Evolutionary conservation across 805 yeast genomes (phyloP), one percentile per base, ranked within the genome.

Genomic region (Schwanniomyces pseudopolymorphus): DNA sequence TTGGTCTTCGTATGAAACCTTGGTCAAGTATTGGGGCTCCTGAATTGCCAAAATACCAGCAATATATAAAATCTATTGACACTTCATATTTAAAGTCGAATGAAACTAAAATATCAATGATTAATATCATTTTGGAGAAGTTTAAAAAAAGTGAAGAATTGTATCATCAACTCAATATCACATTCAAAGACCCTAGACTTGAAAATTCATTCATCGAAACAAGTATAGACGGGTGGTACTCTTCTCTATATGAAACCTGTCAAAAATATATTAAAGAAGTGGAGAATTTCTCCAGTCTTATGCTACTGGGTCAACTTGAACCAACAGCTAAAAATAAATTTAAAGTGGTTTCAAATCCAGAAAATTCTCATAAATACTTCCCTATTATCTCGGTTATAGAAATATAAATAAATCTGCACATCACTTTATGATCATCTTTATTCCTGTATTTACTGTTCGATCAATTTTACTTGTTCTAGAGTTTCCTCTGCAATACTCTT

Each of bases 11-110:
- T 53, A 76, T 89, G 78, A 89, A 89, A 61, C 83, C 94, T 3
- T 88, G 86, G 69, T 79, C 85, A 19, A 78, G 89, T 0, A 85
- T 90, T 17, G 96, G 95, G 0, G 81, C 82, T 9, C 97, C 97
- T 1, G 76, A 74, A 24, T 56, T 80, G 36, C 90, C 92, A 2
- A 59, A 71, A 0, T 83, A 66, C 53, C 64, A 57, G 11, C 75
- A 74, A 26, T 74, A 67, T 50, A 36, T 46, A 36, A 49, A 49
- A 11, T 57, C 67, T 2, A 44, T 53, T n/a, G 33, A 37, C 21
- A 42, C 44, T 14, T 33, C 33, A 37, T 40, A 47, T 36, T 36
- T 44, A 40, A 14, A 25, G 14, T 22, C 25, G 20, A 16, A 44
- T 2, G 39, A 19, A 36, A 8, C 22, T 19, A 19, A 36, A 19